Evolutionary conservation across 225 moss, liverwort and hornwort genomes (phyloP), one percentile per base, ranked within the genome.

Genomic region (Sphagnum tenellum): DNA sequence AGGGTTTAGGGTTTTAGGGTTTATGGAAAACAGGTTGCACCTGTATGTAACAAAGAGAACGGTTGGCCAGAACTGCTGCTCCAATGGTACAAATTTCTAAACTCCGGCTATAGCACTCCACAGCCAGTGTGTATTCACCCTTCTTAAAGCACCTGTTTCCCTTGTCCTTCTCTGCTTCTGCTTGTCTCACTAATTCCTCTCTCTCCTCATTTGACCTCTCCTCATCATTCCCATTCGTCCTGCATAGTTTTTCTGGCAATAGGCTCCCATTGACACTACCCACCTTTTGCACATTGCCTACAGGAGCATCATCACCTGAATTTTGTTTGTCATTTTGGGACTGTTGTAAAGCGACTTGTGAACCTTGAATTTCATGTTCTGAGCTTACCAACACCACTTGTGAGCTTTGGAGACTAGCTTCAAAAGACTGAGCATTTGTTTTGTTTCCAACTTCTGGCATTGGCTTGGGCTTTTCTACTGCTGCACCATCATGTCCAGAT

Each of bases 1-100:
- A 10, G 8, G 8, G 8, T 53, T 53, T 10, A 7, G 7, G 8
- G 53, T 29, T 29, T 29, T 29, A 29, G 29, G 29, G 29, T 29
- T 29, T 29, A 29, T 29, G 29, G 29, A 29, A 29, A 29, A 29
- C 29, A 29, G 29, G 29, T 29, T 29, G 29, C 29, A 81, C 81
- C 47, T 78, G 7, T 62, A 78, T 75, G 2, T 68, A 75, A 48
- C 82, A 78, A 61, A 78, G 75, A 45, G 82, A 75, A 61, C 78
- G 70, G 55, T 82, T 82, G 9, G 82, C 72, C 66, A 78, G 67
- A 56, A 82, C 73, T 5, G 6, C 4, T 55, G 75, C 82, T 45
- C 60, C 69, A 9, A 5, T 56, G 45, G 82, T 61, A 67, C 44
- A 0, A 8, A 48, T 57, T n/a, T 58, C 11, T 50, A 82, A 64